Conservation (phyloP, 139 green algal species). For the Raphidocelis subcapitata region DNA sequence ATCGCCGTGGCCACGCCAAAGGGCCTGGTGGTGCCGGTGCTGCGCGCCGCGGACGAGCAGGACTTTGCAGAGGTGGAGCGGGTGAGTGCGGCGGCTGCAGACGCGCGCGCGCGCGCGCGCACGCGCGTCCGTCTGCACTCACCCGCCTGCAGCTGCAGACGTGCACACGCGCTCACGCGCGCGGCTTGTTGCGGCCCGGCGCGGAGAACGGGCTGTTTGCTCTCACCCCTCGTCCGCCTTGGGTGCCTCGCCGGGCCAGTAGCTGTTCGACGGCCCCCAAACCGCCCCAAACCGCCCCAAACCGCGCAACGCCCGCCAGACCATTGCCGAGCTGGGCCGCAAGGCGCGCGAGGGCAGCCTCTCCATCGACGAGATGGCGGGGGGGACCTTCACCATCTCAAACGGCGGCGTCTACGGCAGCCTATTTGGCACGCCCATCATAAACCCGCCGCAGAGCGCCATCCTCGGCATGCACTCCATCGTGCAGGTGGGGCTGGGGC, state of each 20-base stretch:
- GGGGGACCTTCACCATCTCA: slow-evolving; percentile 99
- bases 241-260: too few species aligned
- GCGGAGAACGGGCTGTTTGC: too few species aligned
- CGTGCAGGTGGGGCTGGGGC: slow-evolving; percentile 65
- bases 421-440: slow-evolving; percentile 97
- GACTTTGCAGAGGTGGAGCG: slow-evolving; percentile 94
- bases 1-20: slow-evolving; percentile 96
- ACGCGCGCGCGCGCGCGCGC: too few species aligned
- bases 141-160: background rate
- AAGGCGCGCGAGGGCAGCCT: slow-evolving; percentile 95
- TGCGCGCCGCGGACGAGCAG: slow-evolving; percentile 81
- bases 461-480: slow-evolving; percentile 97
- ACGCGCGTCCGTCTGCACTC: background rate
- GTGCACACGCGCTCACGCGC: too few species aligned
- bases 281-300: too few species aligned
- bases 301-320: too few species aligned
- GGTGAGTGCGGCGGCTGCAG: slow-evolving; percentile 32
- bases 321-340: slow-evolving; percentile 81
- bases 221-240: too few species aligned
- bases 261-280: too few species aligned
- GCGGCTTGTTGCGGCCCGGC: too few species aligned
- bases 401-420: slow-evolving; percentile 98
- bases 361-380: slow-evolving; percentile 98
- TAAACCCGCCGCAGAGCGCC: slow-evolving; percentile 95
- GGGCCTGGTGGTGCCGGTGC: slow-evolving; percentile 94